Conservation (phyloP, 306 rosid genomes). For the Cicer chorassanicum region DNA sequence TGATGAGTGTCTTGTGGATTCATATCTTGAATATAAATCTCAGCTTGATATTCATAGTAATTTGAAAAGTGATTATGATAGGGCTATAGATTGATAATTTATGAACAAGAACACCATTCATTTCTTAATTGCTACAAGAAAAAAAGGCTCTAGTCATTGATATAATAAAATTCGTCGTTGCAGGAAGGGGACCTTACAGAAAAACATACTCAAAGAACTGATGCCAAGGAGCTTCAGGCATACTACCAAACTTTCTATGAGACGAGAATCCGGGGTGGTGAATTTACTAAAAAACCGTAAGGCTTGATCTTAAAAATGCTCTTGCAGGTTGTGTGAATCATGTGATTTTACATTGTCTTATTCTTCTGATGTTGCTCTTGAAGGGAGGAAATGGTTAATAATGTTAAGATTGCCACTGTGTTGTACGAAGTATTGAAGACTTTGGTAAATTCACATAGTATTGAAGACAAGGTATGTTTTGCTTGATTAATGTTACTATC, state of each 20-base stretch:
- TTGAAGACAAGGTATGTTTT: slow-evolving; percentile 65
- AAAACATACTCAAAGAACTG: slow-evolving; percentile 46
- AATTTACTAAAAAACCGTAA: slow-evolving; percentile 76
- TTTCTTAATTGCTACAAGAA: slow-evolving; percentile 27
- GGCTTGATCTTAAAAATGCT: slow-evolving; percentile 54
- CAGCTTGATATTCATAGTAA: background rate
- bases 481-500: slow-evolving; percentile 33
- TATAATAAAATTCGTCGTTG: slow-evolving; percentile 41
- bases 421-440: slow-evolving; percentile 79
- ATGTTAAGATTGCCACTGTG: slow-evolving; percentile 75
- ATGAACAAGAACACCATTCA: background rate
- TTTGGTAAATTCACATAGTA: slow-evolving; percentile 47
- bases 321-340: slow-evolving; percentile 36
- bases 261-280: slow-evolving; percentile 62
- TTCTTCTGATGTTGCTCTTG: slow-evolving; percentile 46
- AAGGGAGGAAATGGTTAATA: slow-evolving; percentile 94
- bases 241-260: slow-evolving; percentile 74
- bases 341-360: slow-evolving; percentile 32
- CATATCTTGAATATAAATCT: slow-evolving; percentile 28
- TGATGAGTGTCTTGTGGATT: slow-evolving; percentile 32
- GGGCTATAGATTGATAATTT: slow-evolving; percentile 12
- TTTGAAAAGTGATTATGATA: background rate
- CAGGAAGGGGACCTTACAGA: slow-evolving; percentile 70
- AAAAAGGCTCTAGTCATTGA: background rate
- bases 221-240: slow-evolving; percentile 61